A percentile compares a stretch with the other conserved stretches of the same genome.
Conservation (phyloP, 305 asterid species). For the Rubia occidens region DNA sequence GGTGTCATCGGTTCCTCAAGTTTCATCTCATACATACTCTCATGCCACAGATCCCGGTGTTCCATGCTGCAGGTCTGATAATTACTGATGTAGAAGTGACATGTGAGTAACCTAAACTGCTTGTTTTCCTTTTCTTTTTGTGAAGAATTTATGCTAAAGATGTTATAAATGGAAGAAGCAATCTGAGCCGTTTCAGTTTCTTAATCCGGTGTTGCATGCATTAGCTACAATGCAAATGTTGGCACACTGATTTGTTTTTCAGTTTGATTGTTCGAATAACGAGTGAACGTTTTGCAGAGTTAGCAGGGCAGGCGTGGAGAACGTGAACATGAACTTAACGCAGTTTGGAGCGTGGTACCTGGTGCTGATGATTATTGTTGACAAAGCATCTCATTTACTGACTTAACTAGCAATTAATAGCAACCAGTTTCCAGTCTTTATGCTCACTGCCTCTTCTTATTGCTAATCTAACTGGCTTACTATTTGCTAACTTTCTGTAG, state of each 20-base stretch:
- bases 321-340: conserved; percentile 21
- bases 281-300: conserved; percentile 27
- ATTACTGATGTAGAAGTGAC: conserved; percentile 17
- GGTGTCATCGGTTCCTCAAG: conserved; percentile 20
- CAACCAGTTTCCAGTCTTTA: not conserved
- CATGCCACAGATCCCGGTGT: conserved; percentile 23
- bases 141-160: not conserved
- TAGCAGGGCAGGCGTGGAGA: conserved; percentile 34
- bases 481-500: not conserved
- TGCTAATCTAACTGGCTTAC: not conserved
- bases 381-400: not conserved
- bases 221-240: not conserved
- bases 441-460: conserved; percentile 1
- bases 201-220: not conserved
- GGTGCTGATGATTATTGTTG: conserved; percentile 2
- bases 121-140: not conserved
- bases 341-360: conserved; percentile 25
- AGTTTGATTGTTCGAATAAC: not conserved
- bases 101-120: conserved; percentile 20
- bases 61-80: conserved; percentile 23
- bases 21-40: conserved; percentile 18
- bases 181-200: not conserved
- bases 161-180: not conserved
- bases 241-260: not conserved
- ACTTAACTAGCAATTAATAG: not conserved